Evolutionary conservation across 2,329 filamentous ascomycete genomes (phyloP).

Genomic region (Zymoseptoria tritici): DNA sequence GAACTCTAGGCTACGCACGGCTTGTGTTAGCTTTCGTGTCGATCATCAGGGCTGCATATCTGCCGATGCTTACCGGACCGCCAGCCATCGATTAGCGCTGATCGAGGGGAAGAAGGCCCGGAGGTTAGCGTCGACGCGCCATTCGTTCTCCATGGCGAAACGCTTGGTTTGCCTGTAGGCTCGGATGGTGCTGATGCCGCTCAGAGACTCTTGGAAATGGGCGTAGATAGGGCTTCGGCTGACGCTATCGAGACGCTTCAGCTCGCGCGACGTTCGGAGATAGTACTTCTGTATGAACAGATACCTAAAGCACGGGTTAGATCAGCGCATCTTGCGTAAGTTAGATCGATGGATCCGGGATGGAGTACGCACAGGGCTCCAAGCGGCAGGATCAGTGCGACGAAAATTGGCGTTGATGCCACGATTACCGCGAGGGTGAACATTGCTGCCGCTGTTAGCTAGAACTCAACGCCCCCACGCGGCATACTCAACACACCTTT

Average conservation of each 20-base stretch:
- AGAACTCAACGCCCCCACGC: slow-evolving; percentile 7
- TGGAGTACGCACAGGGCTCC: slow-evolving; percentile 56
- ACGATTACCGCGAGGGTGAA: slow-evolving; percentile 88
- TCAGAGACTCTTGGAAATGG: slow-evolving; percentile 95
- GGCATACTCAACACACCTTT: slow-evolving; percentile 35
- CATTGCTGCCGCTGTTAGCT: slow-evolving; percentile 35
- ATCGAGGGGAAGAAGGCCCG: slow-evolving; percentile 94
- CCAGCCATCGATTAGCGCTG: slow-evolving; percentile 83
- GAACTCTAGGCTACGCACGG: slow-evolving; percentile 62
- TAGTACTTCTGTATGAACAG: slow-evolving; percentile 96
- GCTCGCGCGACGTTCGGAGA: slow-evolving; percentile 85
- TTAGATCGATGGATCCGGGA: background rate
- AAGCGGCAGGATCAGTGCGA: slow-evolving; percentile 73
- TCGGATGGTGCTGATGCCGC: slow-evolving; percentile 88
- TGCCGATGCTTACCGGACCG: slow-evolving; percentile 53
- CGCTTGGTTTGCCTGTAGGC: slow-evolving; percentile 84
- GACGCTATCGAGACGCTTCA: slow-evolving; percentile 92
- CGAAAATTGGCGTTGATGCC: slow-evolving; percentile 69
- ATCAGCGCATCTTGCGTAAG: background rate
- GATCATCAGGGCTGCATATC: background rate
- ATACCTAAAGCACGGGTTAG: background rate
- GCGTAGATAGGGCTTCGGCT: slow-evolving; percentile 94
- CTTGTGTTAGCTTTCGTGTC: background rate
- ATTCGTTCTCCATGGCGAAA: slow-evolving; percentile 91
- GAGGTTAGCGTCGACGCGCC: slow-evolving; percentile 91